Base-by-base conservation (phyloP, 2,329 filamentous ascomycete genomes). In the Trichoderma citrinoviride region DNA sequence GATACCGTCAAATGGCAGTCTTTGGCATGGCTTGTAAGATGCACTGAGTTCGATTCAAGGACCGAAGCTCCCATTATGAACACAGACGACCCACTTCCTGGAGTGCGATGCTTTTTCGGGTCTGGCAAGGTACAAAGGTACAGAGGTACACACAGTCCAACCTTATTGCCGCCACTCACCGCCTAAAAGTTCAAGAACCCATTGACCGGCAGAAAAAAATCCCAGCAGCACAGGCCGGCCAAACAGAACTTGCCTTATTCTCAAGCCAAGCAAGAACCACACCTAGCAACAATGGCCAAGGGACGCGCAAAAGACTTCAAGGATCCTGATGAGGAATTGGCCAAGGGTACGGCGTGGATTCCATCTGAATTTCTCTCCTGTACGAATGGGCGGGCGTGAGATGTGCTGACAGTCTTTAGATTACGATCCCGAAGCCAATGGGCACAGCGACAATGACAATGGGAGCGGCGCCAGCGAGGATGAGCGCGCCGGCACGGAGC, bases 401-500 rank as follows among this genome's bases (percentile, higher is more conserved):
- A 29, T 5, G 21, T 57, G 19, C 61, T 64, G 21, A 65, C 14
- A 19, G 58, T 54, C 23, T 5, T n/a, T 47, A 94, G 92, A 96
- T 74, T 89, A 90, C 73, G 92, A 96, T 74, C 91, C 91, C 0
- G 92, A 96, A 79, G 87, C 85, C 69, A 85, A 87, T 67, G 80
- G 79, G 19, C 82, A 82, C 17, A 84, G 84, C 63, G 85, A 85
- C 62, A 81, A 76, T 15, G 83, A 80, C 57, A 85, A 82, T 50
- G 82, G 77, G 33, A 83, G 79, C 68, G 80, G 79, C 19, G 80
- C 77, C 17, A 82, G 81, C 70, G 80, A 78, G 5, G 79, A 83
- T 29, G 82, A 82, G 54, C 78, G 85, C 66, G 82, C 83, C 12
- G 92, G 90, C 21, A 90, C 93, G 37, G 94, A 97, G 72, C 94